Base-by-base conservation (phyloP, 2,329 filamentous ascomycete species). In the Pseudogymnoascus sp. region DNA sequence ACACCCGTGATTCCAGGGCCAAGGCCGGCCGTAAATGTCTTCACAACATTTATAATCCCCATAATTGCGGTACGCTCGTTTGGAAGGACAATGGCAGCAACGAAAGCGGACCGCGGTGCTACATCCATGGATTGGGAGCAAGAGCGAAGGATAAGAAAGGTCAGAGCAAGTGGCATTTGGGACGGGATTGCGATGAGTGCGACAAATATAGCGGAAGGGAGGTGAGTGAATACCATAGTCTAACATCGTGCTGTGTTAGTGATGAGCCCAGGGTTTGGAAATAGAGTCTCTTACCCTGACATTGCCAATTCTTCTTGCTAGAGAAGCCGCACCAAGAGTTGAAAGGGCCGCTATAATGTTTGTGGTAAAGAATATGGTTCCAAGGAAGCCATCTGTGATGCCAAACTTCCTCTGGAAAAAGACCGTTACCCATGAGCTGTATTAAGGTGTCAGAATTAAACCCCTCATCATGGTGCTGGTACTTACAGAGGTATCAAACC, bases 211-310 rank as follows among this genome's bases (percentile, higher is more conserved):
- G 87, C 79, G 0, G 86, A 89, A 0, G 88, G 88, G 0, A 91
- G 77, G 68, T 91, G 87, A 0, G 87, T 90, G 70, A 89, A 88
- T 7, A 89, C 86, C 88, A 91, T 91, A 1, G 87, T 90, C 78
- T 85, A 65, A 0, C 56, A 8, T 47, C 13, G n/a, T 61, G 24
- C n/a, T 60, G 24, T 63, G 59, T 21, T 37, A 16, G 29, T 11
- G 8, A 8, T 26, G 47, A 35, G 16, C 50, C 24, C 26, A n/a
- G 16, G 11, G 11, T 24, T 19, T 24, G 56, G 85, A 62, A 4
- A 29, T 19, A 5, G n/a, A 24, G 21, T 53, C 65, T 77, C 65
- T 77, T 64, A 87, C 83, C 67, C 86, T 86, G 50, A 90, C 81
- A 37, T 91, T 83, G 5, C 83, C 83, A 38, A 85, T 74, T 4